Evolutionary conservation across 1,284 basidiomycete species (phyloP).

Genomic region (Ganoderma lingzhi): DNA sequence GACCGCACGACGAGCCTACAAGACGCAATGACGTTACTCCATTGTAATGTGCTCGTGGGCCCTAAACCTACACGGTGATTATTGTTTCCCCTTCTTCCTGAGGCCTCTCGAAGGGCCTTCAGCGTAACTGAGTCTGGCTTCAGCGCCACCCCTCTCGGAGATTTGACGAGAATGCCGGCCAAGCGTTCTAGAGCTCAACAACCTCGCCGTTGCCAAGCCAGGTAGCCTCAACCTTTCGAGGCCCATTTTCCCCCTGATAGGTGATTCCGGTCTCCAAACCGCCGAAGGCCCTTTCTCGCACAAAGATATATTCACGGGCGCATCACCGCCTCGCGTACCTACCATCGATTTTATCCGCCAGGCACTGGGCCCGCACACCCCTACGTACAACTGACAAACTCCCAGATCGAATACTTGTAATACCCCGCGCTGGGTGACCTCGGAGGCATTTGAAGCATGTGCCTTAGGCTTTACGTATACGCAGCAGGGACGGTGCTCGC

Average conservation of each 20-base stretch:
- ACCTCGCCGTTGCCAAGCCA: not conserved
- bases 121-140: not conserved
- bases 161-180: not conserved
- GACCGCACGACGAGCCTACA: slow-evolving; percentile 8
- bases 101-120: not conserved
- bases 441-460: slow-evolving; percentile 20
- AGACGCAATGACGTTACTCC: not conserved
- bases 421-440: not conserved
- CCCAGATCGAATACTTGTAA: not conserved
- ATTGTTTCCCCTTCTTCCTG: not conserved
- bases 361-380: slow-evolving; percentile 14
- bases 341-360: slow-evolving; percentile 9
- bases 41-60: not conserved
- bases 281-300: not conserved
- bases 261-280: not conserved
- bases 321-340: not conserved
- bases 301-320: not conserved
- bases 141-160: not conserved
- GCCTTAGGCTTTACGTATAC: slow-evolving; percentile 25
- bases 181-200: not conserved
- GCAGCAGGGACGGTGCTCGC: slow-evolving; percentile 6
- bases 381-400: slow-evolving; percentile 19
- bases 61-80: not conserved
- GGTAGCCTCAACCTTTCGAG: not conserved
- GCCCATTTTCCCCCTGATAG: not conserved